Conservation (phyloP, 2,329 filamentous ascomycete genomes). For the Xylaria sp. region DNA sequence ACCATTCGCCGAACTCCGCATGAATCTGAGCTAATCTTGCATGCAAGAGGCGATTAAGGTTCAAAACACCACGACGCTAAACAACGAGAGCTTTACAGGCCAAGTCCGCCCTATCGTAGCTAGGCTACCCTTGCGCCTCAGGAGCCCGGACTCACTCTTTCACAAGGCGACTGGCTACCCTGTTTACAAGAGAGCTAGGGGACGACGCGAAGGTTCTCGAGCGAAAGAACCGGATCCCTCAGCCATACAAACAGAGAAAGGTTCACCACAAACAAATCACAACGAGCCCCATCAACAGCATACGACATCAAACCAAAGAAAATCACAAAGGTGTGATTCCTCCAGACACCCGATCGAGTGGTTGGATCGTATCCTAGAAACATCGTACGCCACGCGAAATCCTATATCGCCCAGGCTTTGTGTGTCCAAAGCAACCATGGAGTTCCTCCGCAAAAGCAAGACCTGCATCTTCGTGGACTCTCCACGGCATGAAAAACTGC, state of each 20-base stretch:
- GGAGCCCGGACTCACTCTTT: constrained; percentile 12
- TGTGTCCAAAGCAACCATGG: constrained; percentile 21
- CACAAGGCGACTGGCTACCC: background rate
- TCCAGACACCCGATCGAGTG: constrained; percentile 35
- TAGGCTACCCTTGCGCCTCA: constrained; percentile 23
- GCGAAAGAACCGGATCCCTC: background rate
- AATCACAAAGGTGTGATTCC: background rate
- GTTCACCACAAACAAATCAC: constrained; percentile 5
- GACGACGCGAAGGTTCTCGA: background rate
- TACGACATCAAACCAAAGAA: background rate
- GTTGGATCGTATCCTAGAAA: constrained; percentile 42
- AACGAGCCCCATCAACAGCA: background rate
- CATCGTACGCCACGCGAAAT: constrained; percentile 35
- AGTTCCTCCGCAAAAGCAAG: constrained; percentile 13
- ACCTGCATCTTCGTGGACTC: constrained; percentile 23
- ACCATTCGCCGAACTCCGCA: background rate
- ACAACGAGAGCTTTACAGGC: background rate
- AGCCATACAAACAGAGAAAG: background rate
- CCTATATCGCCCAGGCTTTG: constrained; percentile 25
- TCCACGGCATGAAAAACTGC: background rate
- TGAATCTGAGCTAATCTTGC: constrained; percentile 19
- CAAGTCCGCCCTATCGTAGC: constrained; percentile 1
- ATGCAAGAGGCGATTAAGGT: constrained; percentile 27
- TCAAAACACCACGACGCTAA: constrained; percentile 16
- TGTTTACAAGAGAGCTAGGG: background rate